phyloP scores from a whole-genome alignment of 2,329 filamentous ascomycete species.

The Ambrosiella beaveri region DNA sequence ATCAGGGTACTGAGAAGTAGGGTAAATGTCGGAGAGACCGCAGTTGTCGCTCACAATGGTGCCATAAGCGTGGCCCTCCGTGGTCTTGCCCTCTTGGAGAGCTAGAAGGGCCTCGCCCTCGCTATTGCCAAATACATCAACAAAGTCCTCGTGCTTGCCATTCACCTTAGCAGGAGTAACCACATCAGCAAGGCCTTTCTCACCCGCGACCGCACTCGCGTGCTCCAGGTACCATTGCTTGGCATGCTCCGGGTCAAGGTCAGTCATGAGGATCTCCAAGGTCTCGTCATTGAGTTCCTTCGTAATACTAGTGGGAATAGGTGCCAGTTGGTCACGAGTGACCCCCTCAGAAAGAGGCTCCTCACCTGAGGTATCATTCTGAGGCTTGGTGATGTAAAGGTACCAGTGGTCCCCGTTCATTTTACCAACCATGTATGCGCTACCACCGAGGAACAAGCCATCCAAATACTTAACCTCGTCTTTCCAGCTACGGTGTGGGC shows the following conservation, averaged over 20 bases:
- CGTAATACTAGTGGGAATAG: conserved; percentile 33
- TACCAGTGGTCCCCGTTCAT: conserved; percentile 99
- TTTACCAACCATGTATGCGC: conserved; percentile 98
- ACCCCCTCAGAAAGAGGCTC: conserved; percentile 18
- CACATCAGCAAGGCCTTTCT: conserved; percentile 49
- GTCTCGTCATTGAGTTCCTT: conserved; percentile 54
- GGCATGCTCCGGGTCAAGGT: conserved; percentile 49
- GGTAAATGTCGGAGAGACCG: conserved; percentile 78
- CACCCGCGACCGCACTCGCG: conserved; percentile 80
- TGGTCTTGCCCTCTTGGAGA: conserved; percentile 56
- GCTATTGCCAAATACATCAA: conserved; percentile 61
- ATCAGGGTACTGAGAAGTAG: conserved; percentile 72
- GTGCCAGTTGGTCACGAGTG: conserved; percentile 27
- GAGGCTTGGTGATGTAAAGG: conserved; percentile 83
- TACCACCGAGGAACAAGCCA: conserved; percentile 77
- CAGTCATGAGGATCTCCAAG: conserved; percentile 55
- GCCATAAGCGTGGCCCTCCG: conserved; percentile 84
- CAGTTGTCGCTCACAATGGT: conserved; percentile 82
- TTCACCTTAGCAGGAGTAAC: conserved; percentile 8
- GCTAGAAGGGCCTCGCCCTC: conserved; percentile 33
- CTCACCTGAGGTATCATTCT: conserved; percentile 47
- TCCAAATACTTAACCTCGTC: conserved; percentile 89
- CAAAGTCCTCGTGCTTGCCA: conserved; percentile 36
- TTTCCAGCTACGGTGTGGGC: conserved; percentile 93
- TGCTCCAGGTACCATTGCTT: conserved; percentile 52